Percentiles rank a stretch among this genome's conserved stretches.
These are phyloP conservation scores for Aspergillus hortae DNA, from an alignment of 2,329 filamentous ascomycete genomes.

Conservation along the genomic window DNA sequence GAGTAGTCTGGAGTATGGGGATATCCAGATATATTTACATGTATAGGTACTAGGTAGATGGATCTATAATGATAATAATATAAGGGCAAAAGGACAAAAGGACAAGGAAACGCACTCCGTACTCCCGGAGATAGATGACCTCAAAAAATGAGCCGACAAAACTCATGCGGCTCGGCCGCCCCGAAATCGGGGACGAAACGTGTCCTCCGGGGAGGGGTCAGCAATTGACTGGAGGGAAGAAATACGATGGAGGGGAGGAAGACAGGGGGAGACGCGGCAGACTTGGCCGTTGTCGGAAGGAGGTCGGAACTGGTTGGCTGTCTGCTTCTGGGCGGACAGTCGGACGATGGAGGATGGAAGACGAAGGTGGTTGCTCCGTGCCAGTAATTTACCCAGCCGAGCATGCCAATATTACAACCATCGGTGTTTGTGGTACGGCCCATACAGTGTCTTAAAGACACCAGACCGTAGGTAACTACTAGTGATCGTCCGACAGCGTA, in stretches of 20 bases:
- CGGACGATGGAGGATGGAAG: constrained; percentile 1
- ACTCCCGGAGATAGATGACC: constrained; percentile 16
- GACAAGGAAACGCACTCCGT: too few relatives aligned
- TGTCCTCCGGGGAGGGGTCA: constrained; percentile 1
- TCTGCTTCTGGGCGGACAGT: constrained; percentile 14
- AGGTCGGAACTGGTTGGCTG: constrained; percentile 5
- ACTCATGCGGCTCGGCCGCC: constrained; percentile 16
- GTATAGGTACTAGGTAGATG: too few relatives aligned
- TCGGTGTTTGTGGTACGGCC: constrained; percentile 11
- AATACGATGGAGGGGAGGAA: constrained; percentile 2
- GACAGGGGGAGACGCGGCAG: constrained; percentile 10
- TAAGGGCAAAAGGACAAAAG: too few relatives aligned
- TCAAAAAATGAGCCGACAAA: constrained; percentile 22
- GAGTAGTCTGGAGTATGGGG: background rate
- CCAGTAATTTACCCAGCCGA: constrained; percentile 19
- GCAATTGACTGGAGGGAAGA: background rate
- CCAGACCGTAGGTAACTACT: too few relatives aligned
- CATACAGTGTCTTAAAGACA: too few relatives aligned
- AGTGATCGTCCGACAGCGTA: constrained; percentile 11
- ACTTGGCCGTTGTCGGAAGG: constrained; percentile 32
- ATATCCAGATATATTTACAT: too few relatives aligned
- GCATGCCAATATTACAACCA: constrained; percentile 14
- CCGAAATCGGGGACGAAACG: constrained; percentile 27
- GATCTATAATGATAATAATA: too few relatives aligned
- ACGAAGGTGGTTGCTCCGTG: constrained; percentile 16